Conservation (phyloP, 257 asterid genomes). For the Lithospermum erythrorhizon region DNA sequence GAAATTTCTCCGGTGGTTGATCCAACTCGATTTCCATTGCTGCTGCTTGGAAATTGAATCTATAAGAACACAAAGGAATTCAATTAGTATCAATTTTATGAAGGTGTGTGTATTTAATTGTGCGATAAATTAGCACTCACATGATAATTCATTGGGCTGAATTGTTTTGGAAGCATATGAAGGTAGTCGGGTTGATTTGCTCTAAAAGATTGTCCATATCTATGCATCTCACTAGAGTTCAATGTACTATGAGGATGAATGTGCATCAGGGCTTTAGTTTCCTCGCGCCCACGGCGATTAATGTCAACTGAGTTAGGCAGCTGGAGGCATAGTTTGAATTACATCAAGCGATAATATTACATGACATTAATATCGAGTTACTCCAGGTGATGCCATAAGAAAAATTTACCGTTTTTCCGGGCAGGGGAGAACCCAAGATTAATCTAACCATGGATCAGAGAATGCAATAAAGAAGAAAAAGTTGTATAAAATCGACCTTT, state of each 20-base stretch:
- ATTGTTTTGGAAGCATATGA: constrained; percentile 26
- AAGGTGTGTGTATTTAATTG: too few species aligned
- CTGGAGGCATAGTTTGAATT: constrained; percentile 12
- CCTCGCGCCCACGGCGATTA: constrained; percentile 27
- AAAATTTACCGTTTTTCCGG: too few species aligned
- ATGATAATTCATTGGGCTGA: constrained; percentile 23
- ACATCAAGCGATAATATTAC: not conserved
- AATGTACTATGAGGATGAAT: constrained; percentile 33
- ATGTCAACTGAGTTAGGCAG: constrained; percentile 13
- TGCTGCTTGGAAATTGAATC: constrained; percentile 45
- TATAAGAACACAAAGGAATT: too few species aligned
- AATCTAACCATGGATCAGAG: too few species aligned
- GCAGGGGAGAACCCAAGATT: too few species aligned
- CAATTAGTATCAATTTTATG: too few species aligned
- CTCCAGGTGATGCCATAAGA: too few species aligned
- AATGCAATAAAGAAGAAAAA: too few species aligned
- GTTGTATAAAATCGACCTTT: too few species aligned
- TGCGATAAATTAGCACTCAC: too few species aligned
- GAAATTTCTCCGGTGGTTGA: constrained; percentile 22
- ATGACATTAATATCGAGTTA: not conserved
- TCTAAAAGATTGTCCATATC: constrained; percentile 21
- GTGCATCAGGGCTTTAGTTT: constrained; percentile 48
- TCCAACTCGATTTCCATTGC: constrained; percentile 26
- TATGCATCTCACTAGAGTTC: constrained; percentile 22
- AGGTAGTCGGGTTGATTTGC: constrained; percentile 27